Evolutionary conservation across 257 asterid genomes (phyloP), one percentile per base, ranked within the genome.

Genomic region (Asclepias syriaca): DNA sequence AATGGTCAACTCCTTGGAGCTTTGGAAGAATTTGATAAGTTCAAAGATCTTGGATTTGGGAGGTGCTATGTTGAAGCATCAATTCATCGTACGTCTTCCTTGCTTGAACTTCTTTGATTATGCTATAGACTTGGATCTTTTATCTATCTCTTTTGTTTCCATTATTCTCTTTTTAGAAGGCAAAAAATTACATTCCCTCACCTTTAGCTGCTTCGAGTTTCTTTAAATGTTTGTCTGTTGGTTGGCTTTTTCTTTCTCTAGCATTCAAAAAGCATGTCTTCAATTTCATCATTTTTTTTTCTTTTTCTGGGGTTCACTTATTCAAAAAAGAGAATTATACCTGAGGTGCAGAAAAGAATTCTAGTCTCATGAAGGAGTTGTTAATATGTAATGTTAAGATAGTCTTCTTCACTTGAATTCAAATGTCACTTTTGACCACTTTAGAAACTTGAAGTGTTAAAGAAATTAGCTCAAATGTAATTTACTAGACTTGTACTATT

Each of bases 41-140:
- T 85, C 61, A 85, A 80, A 54, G 82, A 82, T 54, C 73, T 67
- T 74, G 78, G 74, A 72, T 54, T 72, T 49, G 75, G 83, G 75
- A 82, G 77, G 75, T 76, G 76, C 80, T 78, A 70, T 76, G 77
- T 92, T 60, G 98, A 92, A 77, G 96, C 80, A 77, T 84, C 91
- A 27, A 59, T 89, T 79, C 82, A 77, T 70, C 89, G 97, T 93
- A 89, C 74, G 80, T 51, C 68, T 34, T 68, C 77, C 77, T 66
- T 27, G 55, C 37, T 68, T 75, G 72, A 48, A 75, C 59, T 73
- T 77, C 45, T 59, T 24, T 8, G 13, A 29, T 27, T 57, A 27
- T 45, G 34, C 18, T 13, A 39, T 40, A 32, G 14, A 56, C 14
- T 55, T 45, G 22, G 57, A 18, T 19, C 11, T 54, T 21, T n/a